Conservation (phyloP, 306 rosid genomes). For the Lupinus albus region DNA sequence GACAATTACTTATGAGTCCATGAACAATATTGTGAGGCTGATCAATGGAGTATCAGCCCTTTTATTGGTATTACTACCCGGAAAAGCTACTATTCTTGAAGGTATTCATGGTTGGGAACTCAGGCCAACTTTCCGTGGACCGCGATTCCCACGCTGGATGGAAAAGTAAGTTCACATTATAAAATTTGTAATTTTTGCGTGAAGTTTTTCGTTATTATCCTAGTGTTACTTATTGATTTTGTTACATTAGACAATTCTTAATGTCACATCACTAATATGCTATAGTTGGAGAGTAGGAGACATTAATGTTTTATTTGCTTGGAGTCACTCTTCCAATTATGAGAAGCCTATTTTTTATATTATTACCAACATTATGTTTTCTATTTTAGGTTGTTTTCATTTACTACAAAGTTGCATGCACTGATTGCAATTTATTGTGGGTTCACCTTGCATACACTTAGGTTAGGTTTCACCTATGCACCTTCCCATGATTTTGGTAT, state of each 20-base stretch:
- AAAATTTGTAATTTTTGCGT: conserved; percentile 15
- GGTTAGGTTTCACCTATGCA: background rate
- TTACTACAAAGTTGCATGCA: conserved; percentile 13
- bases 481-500: conserved; percentile 12
- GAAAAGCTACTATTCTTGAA: conserved; percentile 80
- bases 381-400: background rate
- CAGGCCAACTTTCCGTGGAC: conserved; percentile 87
- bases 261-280: background rate
- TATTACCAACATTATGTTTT: conserved; percentile 1
- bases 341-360: conserved; percentile 12
- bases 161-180: conserved; percentile 64
- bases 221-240: background rate
- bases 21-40: conserved; percentile 76
- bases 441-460: background rate
- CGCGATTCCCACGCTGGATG: conserved; percentile 98
- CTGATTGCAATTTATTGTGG: background rate
- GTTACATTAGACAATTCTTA: background rate
- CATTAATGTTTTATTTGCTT: conserved; percentile 9
- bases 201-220: conserved; percentile 3
- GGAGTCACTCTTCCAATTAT: background rate
- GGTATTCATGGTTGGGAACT: conserved; percentile 99
- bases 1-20: conserved; percentile 77
- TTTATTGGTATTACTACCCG: conserved; percentile 72
- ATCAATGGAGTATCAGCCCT: conserved; percentile 93
- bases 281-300: background rate